These are phyloP conservation scores for Immersiella caudata DNA, from an alignment of 495 filamentous ascomycete species.

Conservation along the genomic window DNA sequence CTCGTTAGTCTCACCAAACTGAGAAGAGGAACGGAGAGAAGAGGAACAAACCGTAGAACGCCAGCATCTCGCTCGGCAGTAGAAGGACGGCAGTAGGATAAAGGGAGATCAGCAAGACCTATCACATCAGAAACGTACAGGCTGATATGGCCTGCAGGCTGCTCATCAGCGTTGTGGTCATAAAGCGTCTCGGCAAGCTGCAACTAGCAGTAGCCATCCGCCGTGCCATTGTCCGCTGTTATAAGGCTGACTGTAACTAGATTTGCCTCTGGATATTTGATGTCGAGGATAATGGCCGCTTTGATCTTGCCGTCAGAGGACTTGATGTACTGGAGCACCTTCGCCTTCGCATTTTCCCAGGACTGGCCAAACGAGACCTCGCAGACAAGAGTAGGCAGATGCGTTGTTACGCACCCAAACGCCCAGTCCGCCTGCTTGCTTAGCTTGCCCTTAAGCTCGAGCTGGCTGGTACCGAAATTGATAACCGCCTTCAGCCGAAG, in stretches of 20 bases:
- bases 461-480: constrained; percentile 7
- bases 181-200: not conserved
- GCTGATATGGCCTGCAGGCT: not conserved
- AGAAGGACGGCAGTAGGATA: constrained; percentile 19
- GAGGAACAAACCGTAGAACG: constrained; percentile 16
- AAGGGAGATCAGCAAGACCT: not conserved
- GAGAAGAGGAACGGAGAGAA: not conserved
- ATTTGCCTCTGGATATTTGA: not conserved
- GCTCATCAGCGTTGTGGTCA: not conserved
- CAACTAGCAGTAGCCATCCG: not conserved
- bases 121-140: not conserved
- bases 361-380: constrained; percentile 25
- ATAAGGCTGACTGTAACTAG: not conserved
- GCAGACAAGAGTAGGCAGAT: constrained; percentile 19
- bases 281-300: not conserved
- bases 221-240: not conserved
- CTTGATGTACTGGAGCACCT: constrained; percentile 20
- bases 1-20: constrained; percentile 21
- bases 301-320: constrained; percentile 3
- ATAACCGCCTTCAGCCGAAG: too few relatives aligned
- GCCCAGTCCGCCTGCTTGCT: constrained; percentile 15
- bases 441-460: constrained; percentile 8
- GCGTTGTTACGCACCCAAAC: not conserved
- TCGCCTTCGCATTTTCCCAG: constrained; percentile 14
- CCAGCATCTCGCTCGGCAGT: constrained; percentile 17